Base-by-base conservation (phyloP, 169 alveolate genomes). In the Eimeria tenella region DNA sequence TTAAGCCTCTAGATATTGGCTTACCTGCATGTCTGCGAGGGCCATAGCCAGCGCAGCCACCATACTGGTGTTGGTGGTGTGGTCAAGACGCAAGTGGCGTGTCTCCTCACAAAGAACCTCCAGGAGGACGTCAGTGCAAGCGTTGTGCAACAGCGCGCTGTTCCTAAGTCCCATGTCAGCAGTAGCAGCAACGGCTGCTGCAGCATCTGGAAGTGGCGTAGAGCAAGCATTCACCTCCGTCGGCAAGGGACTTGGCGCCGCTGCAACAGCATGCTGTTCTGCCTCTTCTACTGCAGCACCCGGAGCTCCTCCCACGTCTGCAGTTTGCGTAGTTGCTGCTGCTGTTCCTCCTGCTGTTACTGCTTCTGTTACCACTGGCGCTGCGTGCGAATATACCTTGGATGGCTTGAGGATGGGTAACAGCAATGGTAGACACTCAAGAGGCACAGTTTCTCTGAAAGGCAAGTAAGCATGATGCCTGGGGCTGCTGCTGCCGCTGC, bases 41-140 rank as follows among this genome's bases (percentile, higher is more conserved):
- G 94, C 94, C 91, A 42, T 83, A 0, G 94, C 94, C 13, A 90
- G 56, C 75, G 86, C 52, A 7, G 94, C 84, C 21, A 90, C 81
- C 94, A 90, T 90, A 90, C 86, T 90, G 73, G 90, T 75, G 86
- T 90, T 90, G 55, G 86, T 56, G 1, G 94, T 90, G 62, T 90
- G 94, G 13, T 90, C 94, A 42, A 90, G 84, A 23, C 94, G 63
- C 15, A 90, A 84, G 25, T 49, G 52, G 19, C 94, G 94, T n/a
- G 94, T 77, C 86, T 90, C 94, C 63, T 90, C 94, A 19, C 94
- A 90, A 52, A 90, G 86, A 4, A 84, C 70, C 62, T 90, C 94
- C 55, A 90, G 90, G 56, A 90, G 68, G 60, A 82, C 83, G 60
- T 74, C 89, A 1, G 73, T 53, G 71, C 71, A 79, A 4, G 88